A percentile compares a stretch with the other conserved stretches of the same genome.
Evolutionary conservation across 305 asterid species (phyloP).

Genomic region (Rubia tinctorum): DNA sequence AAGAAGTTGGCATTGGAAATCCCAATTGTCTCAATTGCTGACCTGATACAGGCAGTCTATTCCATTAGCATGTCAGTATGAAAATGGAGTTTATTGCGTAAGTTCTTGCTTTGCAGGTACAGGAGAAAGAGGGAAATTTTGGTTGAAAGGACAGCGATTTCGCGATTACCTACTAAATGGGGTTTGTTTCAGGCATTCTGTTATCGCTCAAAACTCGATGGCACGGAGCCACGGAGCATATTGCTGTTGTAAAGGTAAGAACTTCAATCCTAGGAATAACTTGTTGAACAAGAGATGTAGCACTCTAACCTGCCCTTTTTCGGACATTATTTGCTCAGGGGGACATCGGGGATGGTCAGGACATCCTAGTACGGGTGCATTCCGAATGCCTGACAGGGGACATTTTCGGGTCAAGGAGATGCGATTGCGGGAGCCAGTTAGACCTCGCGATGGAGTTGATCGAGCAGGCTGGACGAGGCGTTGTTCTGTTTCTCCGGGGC

Average conservation of each 20-base stretch:
- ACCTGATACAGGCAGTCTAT: slow-evolving; percentile 33
- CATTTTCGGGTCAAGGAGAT: slow-evolving; percentile 73
- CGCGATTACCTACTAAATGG: slow-evolving; percentile 78
- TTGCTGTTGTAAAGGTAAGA: slow-evolving; percentile 62
- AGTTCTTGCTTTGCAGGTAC: slow-evolving; percentile 38
- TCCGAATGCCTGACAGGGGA: slow-evolving; percentile 92
- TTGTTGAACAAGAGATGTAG: too few species aligned
- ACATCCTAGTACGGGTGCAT: slow-evolving; percentile 83
- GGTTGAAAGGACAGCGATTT: slow-evolving; percentile 59
- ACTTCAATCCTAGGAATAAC: background rate
- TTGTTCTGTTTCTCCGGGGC: slow-evolving; percentile 72
- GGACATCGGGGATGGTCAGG: slow-evolving; percentile 74
- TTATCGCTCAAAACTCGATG: slow-evolving; percentile 70
- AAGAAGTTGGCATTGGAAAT: slow-evolving; percentile 48
- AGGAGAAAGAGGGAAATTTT: slow-evolving; percentile 75
- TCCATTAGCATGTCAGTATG: background rate
- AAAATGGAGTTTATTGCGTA: background rate
- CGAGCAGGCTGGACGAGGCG: slow-evolving; percentile 72
- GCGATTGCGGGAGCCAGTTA: slow-evolving; percentile 84
- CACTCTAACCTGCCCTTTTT: too few species aligned
- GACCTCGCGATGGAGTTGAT: slow-evolving; percentile 77
- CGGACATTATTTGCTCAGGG: slow-evolving; percentile 33
- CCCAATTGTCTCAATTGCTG: slow-evolving; percentile 73
- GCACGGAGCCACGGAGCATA: slow-evolving; percentile 76
- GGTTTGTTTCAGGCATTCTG: slow-evolving; percentile 61